Base-by-base conservation (phyloP, 108 stramenopile genomes). In the Skeletonema grethae region DNA sequence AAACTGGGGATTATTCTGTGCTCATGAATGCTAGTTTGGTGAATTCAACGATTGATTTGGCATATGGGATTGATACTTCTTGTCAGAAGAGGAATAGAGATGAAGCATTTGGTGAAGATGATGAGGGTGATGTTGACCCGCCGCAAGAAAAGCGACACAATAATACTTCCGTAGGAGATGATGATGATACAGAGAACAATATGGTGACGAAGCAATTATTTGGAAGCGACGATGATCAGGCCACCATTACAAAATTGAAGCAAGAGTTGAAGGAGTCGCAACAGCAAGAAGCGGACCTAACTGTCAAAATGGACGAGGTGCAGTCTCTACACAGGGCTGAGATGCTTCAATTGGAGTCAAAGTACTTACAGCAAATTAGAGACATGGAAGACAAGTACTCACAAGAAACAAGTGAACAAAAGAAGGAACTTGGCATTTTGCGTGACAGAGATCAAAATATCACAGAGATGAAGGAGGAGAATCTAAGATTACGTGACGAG, bases 331-430 rank as follows among this genome's bases (percentile, higher is more conserved):
- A 78, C 36, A 82, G 90, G 29, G 78, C 85, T 34, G 84, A 94
- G 68, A 85, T 89, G 87, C 80, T 94, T 58, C 83, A 86, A 59
- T 31, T 87, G 13, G 93, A 94, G 66, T 73, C 86, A 4, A 32
- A 65, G 15, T 72, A 79, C 12, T 35, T 84, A 12, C 64, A 66
- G n/a, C 45, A 76, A 13, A 58, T 80, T 29, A 65, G 83, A 53
- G 80, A 86, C 7, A 39, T 65, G 22, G 64, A 74, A 43, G 76
- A 73, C 15, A 69, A 77, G 32, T 75, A 81, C 65, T 55, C 68
- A 25, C 57, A 41, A 4, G 80, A 89, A 62, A 43, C 91, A 9
- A 50, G 24, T 15, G 60, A 61, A 18, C 69, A 85, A 24, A 66
- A 81, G 50, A 50, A 63, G 13, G 77, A 91, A 38, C 35, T 91